Evolutionary conservation across 306 rosid genomes (phyloP).

Genomic region (Chamaecrista fasciculata): DNA sequence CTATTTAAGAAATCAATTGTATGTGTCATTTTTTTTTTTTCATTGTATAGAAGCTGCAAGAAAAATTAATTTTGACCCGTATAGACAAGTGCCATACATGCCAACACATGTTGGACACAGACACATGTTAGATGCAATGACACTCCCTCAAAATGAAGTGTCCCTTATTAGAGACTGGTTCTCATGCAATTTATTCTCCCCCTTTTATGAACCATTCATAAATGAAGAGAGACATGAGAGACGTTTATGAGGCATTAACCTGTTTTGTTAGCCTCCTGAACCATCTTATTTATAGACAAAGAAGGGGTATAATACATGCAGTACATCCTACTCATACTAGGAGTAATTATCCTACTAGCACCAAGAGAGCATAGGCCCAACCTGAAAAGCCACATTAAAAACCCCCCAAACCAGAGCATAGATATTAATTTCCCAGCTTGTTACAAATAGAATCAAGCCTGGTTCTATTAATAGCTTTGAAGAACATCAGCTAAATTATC

Average conservation of each 20-base stretch:
- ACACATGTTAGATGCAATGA: too few species aligned
- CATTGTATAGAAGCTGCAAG: too few species aligned
- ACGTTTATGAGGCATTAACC: background rate
- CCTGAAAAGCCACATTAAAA: background rate
- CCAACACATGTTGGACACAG: too few species aligned
- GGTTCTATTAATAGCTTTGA: background rate
- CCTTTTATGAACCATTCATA: constrained; percentile 1
- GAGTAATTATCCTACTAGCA: background rate
- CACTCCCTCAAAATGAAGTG: too few species aligned
- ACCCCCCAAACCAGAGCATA: background rate
- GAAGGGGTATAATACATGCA: background rate
- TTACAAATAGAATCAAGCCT: background rate
- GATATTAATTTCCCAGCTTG: background rate
- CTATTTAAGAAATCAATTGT: too few species aligned
- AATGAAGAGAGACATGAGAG: background rate
- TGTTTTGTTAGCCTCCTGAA: background rate
- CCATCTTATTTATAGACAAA: background rate
- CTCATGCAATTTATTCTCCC: background rate
- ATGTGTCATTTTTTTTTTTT: too few species aligned
- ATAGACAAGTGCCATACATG: too few species aligned
- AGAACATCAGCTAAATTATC: background rate
- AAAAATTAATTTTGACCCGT: too few species aligned
- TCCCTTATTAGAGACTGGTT: constrained; percentile 12
- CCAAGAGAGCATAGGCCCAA: background rate
- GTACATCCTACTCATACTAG: background rate